These are phyloP conservation scores for Exutisphaerella laricina DNA, from an alignment of 2,329 filamentous ascomycete species.

Conservation along the genomic window DNA sequence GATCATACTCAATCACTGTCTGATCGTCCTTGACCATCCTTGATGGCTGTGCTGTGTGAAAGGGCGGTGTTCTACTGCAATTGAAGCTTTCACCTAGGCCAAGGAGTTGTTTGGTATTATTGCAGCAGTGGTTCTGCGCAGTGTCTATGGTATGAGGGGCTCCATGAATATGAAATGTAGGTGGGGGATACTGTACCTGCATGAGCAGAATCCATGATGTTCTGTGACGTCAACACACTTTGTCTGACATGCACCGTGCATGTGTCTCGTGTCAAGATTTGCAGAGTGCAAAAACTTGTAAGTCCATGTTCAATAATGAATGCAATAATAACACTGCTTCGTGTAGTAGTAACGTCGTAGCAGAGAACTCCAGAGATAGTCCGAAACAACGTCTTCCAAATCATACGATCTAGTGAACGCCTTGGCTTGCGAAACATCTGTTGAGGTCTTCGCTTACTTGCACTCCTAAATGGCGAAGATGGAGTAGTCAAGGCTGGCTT, in stretches of 20 bases:
- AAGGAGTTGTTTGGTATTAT: neutral
- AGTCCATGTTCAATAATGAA: neutral
- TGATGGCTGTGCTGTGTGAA: constrained; percentile 20
- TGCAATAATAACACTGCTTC: too few relatives aligned
- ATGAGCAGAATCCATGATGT: neutral
- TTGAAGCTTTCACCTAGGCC: neutral
- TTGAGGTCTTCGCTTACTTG: too few relatives aligned
- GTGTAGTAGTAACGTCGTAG: too few relatives aligned
- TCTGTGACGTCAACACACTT: neutral
- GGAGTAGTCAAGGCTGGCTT: too few relatives aligned
- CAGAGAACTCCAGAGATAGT: too few relatives aligned
- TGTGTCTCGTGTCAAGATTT: neutral
- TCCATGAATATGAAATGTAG: neutral
- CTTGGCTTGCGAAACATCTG: too few relatives aligned
- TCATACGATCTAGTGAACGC: too few relatives aligned
- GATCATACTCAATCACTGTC: constrained; percentile 45
- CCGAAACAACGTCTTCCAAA: too few relatives aligned
- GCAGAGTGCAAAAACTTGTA: neutral
- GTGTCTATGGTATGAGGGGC: neutral
- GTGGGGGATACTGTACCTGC: neutral
- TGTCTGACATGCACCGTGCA: neutral
- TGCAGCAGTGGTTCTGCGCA: neutral
- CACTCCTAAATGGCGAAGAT: too few relatives aligned
- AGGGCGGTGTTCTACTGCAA: neutral
- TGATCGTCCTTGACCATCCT: constrained; percentile 50